Evolutionary conservation across 2,329 filamentous ascomycete genomes (phyloP).

Genomic region (Lasiodiplodia sp.): DNA sequence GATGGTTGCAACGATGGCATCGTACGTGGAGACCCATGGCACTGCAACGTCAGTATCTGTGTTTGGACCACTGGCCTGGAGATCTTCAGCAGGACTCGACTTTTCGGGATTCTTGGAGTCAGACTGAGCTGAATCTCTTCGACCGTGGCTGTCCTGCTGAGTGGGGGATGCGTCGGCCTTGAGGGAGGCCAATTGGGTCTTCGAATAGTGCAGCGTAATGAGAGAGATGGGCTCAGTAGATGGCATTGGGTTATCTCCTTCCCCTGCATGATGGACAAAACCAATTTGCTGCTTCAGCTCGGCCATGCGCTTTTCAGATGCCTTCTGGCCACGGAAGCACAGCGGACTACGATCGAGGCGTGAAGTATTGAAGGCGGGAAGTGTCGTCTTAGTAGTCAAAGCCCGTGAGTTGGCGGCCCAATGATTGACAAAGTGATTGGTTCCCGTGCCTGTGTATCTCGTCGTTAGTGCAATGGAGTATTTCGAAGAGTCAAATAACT

Average conservation of each 20-base stretch:
- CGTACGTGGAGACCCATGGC: slow-evolving; percentile 37
- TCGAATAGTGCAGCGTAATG: neutral
- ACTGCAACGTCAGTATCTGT: slow-evolving; percentile 17
- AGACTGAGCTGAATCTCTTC: neutral
- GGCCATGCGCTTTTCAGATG: neutral
- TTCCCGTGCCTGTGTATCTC: slow-evolving; percentile 33
- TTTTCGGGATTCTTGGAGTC: slow-evolving; percentile 34
- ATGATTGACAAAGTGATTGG: slow-evolving; percentile 37
- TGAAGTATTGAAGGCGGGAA: slow-evolving; percentile 26
- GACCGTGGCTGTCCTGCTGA: slow-evolving; percentile 16
- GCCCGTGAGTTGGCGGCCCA: slow-evolving; percentile 39
- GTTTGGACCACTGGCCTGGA: slow-evolving; percentile 33
- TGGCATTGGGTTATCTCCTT: neutral
- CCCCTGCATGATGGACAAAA: neutral
- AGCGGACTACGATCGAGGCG: slow-evolving; percentile 26
- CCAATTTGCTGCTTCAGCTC: neutral
- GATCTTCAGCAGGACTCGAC: slow-evolving; percentile 32
- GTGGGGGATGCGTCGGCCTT: slow-evolving; percentile 31
- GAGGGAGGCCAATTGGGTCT: slow-evolving; percentile 29
- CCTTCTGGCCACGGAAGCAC: neutral
- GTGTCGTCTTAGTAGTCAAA: slow-evolving; percentile 30
- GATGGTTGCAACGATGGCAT: slow-evolving; percentile 37
- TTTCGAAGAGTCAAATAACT: neutral
- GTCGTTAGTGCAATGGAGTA: neutral
- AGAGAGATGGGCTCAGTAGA: neutral